These are phyloP conservation scores for Pulveroboletus sp. DNA, from an alignment of 768 basidiomycete species.

Conservation along the genomic window DNA sequence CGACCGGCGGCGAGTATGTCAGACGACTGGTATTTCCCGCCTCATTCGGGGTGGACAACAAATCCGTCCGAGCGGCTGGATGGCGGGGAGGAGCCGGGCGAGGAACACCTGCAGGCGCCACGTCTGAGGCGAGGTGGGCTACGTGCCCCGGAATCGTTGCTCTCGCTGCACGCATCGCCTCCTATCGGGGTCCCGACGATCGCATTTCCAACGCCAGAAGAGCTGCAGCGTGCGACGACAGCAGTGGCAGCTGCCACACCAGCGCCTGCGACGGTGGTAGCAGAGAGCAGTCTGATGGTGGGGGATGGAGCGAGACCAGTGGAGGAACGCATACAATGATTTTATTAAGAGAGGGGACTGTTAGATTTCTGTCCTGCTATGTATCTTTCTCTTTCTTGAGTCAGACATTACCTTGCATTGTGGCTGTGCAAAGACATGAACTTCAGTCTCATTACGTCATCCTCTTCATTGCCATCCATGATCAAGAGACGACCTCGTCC, in stretches of 20 bases:
- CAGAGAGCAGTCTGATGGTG: constrained; percentile 4
- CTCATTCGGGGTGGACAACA: constrained; percentile 18
- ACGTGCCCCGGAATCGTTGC: constrained; percentile 57
- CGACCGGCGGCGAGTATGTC: constrained; percentile 25
- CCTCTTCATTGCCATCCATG: constrained; percentile 31
- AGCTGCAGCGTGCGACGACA: constrained; percentile 17
- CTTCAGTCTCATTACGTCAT: constrained; percentile 8
- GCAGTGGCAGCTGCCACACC: constrained; percentile 4
- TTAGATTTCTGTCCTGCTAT: constrained; percentile 1
- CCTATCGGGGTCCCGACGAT: constrained; percentile 20
- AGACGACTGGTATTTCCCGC: constrained; percentile 33
- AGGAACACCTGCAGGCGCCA: constrained; percentile 39
- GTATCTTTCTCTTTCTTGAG: neutral
- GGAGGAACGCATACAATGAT: constrained; percentile 16
- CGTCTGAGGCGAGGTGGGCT: constrained; percentile 65
- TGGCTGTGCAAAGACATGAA: neutral
- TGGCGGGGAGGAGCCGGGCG: constrained; percentile 29
- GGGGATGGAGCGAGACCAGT: constrained; percentile 1
- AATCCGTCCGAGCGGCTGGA: constrained; percentile 16
- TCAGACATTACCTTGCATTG: neutral
- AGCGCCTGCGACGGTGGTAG: neutral
- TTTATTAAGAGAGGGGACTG: constrained; percentile 2
- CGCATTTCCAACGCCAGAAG: constrained; percentile 20
- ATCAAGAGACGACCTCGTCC: constrained; percentile 76
- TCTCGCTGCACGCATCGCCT: constrained; percentile 44